Conservation (phyloP, 2,329 filamentous ascomycete species). For the Ophiostoma triangulosporum region DNA sequence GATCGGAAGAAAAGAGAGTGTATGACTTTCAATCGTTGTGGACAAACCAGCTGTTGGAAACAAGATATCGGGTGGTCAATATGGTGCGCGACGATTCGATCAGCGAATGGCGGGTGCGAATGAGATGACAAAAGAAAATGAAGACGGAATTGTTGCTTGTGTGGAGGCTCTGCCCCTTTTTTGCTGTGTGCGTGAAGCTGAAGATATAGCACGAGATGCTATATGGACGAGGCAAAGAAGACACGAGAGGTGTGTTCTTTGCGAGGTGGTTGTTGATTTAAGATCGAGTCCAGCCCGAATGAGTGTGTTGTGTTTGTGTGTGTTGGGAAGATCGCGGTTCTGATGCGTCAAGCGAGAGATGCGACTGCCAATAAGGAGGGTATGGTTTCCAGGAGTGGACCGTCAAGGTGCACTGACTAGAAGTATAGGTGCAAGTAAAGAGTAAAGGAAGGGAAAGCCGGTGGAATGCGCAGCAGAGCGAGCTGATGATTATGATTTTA, state of each 20-base stretch:
- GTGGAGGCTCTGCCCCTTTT: slow-evolving; percentile 14
- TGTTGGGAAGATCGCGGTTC: slow-evolving; percentile 8
- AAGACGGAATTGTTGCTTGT: not conserved
- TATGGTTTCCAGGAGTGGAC: slow-evolving; percentile 12
- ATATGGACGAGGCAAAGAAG: not conserved
- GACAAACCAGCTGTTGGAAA: slow-evolving; percentile 11
- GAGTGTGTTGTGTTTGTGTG: slow-evolving; percentile 10
- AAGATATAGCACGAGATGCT: slow-evolving; percentile 3
- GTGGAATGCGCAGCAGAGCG: not conserved
- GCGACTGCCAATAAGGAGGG: slow-evolving; percentile 4
- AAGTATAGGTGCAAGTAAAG: slow-evolving; percentile 2
- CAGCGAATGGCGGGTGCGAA: slow-evolving; percentile 5
- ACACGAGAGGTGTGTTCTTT: not conserved
- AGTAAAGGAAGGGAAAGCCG: slow-evolving; percentile 3
- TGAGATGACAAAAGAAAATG: not conserved
- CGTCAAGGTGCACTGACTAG: slow-evolving; percentile 16
- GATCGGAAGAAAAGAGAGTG: not conserved
- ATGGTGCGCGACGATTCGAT: slow-evolving; percentile 5
- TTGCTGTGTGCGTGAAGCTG: not conserved
- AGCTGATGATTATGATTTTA: not conserved
- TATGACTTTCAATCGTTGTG: slow-evolving; percentile 2
- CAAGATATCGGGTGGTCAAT: not conserved
- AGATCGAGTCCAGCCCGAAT: slow-evolving; percentile 23
- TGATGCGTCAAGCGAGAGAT: slow-evolving; percentile 20
- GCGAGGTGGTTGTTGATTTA: not conserved